Evolutionary conservation across 345 rosid genomes (phyloP).

Genomic region (Aurinia saxatilis): DNA sequence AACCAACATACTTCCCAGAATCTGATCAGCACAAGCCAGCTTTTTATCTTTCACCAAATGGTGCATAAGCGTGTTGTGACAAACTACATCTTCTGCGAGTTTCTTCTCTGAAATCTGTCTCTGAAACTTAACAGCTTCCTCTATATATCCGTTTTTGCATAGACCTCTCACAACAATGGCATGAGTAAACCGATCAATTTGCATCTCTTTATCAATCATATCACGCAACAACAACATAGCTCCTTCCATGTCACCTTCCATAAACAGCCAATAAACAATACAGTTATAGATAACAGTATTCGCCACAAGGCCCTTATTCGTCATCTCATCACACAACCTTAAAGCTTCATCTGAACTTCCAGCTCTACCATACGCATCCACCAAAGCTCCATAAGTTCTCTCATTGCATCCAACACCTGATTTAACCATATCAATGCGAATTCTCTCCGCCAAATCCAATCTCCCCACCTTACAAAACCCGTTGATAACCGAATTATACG

Average conservation of each 20-base stretch:
- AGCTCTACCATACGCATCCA: slow-evolving; percentile 51
- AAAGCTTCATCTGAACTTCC: slow-evolving; percentile 48
- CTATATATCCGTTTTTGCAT: slow-evolving; percentile 35
- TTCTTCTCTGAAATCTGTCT: slow-evolving; percentile 35
- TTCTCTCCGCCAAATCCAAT: slow-evolving; percentile 36
- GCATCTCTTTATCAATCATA: slow-evolving; percentile 39
- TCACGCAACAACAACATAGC: slow-evolving; percentile 37
- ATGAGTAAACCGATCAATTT: slow-evolving; percentile 41
- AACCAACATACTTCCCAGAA: slow-evolving; percentile 48
- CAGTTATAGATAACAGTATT: slow-evolving; percentile 52
- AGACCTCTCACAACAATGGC: slow-evolving; percentile 45
- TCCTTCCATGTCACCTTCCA: slow-evolving; percentile 47
- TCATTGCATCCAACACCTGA: slow-evolving; percentile 45
- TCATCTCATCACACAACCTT: slow-evolving; percentile 55
- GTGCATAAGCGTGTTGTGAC: slow-evolving; percentile 51
- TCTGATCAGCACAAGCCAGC: slow-evolving; percentile 38
- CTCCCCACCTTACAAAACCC: slow-evolving; percentile 57
- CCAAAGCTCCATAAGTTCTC: slow-evolving; percentile 61
- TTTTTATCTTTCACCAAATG: slow-evolving; percentile 36
- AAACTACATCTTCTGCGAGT: slow-evolving; percentile 40
- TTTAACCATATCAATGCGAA: slow-evolving; percentile 40
- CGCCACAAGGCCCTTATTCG: slow-evolving; percentile 43
- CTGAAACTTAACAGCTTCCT: slow-evolving; percentile 46
- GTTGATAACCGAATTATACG: slow-evolving; percentile 50
- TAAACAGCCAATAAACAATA: slow-evolving; percentile 49